Evolutionary conservation across 1,139 yeast species (phyloP), one percentile per base, ranked within the genome.

Genomic region (Nakaseomyces nivariensis): DNA sequence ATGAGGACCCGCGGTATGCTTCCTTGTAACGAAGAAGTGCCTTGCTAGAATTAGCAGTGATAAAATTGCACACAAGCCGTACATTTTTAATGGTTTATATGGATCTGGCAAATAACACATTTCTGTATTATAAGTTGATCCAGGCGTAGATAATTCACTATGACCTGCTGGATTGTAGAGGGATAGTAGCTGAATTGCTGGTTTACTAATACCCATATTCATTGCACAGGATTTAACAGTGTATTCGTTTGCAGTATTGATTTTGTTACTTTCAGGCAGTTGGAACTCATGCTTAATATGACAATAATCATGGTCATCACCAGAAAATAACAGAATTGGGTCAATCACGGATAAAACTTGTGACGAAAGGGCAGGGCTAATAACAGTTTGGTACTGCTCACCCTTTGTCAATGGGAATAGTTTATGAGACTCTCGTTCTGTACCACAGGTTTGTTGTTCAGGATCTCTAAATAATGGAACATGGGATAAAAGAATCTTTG

Each of bases 241-340:
- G 54, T 85, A 80, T 65, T 92, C 98, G 47, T 82, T 79, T 0
- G 85, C 77, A 9, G 60, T 56, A 13, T 62, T 62, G 0, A 49
- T 31, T 2, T 67, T 67, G 1, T 73, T 72, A 27, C 65, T 63
- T 10, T 51, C 56, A 5, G 51, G 57, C 4, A 25, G 10, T 13
- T 53, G 48, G 56, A 75, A 79, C 2, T 74, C 67, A 60, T 89
- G 96, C 10, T 70, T 67, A 11, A 85, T 77, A 55, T 85, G 89
- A 67, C 98, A 92, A 57, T 88, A 90, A 66, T 92, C 98, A 68
- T 92, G 98, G 64, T 92, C 98, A 63, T 92, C 98, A 1, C 98
- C 98, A 4, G 95, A 82, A 63, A 89, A 86, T 1, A 87, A 74
- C 7, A 83, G 69, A 17, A 71, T 69, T 0, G 98, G 98, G 48